A percentile compares a stretch with the other conserved stretches of the same genome.
These are phyloP conservation scores for Rhinocladiella mackenziei DNA, from an alignment of 2,329 filamentous ascomycete genomes.

Conservation along the genomic window DNA sequence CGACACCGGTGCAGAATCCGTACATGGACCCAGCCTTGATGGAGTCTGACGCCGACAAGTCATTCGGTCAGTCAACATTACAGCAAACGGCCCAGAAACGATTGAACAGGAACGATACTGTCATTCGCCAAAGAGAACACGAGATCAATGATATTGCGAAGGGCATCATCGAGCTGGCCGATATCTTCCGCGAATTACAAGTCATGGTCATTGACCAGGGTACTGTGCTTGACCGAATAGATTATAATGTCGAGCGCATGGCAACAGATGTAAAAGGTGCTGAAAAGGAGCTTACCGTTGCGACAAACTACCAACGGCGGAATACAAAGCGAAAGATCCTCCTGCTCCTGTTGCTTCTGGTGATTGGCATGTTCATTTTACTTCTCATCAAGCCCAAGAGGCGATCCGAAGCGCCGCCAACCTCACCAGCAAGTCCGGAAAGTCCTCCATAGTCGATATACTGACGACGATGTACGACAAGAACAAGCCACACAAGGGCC, in stretches of 20 bases:
- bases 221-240: constrained; percentile 87
- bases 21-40: constrained; percentile 83
- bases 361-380: constrained; percentile 82
- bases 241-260: constrained; percentile 98
- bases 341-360: constrained; percentile 75
- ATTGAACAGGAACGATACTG: constrained; percentile 68
- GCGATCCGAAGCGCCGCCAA: constrained; percentile 14
- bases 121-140: constrained; percentile 85
- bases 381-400: constrained; percentile 72
- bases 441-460: no score
- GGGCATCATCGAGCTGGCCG: constrained; percentile 93
- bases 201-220: constrained; percentile 92
- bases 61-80: constrained; percentile 83
- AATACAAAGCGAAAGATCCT: constrained; percentile 91
- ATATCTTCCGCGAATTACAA: constrained; percentile 94
- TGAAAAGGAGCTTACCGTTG: constrained; percentile 74
- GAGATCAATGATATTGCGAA: constrained; percentile 98
- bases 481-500: no score
- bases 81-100: constrained; percentile 66
- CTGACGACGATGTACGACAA: no score
- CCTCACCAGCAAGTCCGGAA: no score
- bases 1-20: constrained; percentile 54
- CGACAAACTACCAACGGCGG: constrained; percentile 82
- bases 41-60: constrained; percentile 90
- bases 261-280: constrained; percentile 87